Evolutionary conservation across 2,329 filamentous ascomycete species (phyloP).

Genomic region (Ceratocystis albifundus): DNA sequence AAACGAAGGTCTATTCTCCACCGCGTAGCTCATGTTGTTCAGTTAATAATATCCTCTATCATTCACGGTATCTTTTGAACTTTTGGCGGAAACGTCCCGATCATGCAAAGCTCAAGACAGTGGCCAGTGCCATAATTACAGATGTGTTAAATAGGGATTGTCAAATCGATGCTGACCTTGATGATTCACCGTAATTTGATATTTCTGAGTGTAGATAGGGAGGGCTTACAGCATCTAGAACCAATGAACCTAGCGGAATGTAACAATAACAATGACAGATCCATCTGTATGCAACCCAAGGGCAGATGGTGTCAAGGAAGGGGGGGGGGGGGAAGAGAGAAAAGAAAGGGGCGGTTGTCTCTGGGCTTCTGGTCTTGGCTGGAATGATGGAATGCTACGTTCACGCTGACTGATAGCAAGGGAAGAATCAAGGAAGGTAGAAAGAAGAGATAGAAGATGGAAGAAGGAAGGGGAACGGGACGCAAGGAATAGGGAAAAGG

Average conservation of each 20-base stretch:
- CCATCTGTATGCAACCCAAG: not conserved
- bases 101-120: too few species aligned
- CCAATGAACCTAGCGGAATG: not conserved
- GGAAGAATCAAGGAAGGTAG: not conserved
- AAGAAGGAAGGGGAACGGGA: not conserved
- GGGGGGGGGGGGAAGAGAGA: not conserved
- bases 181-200: not conserved
- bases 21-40: too few species aligned
- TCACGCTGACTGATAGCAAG: not conserved
- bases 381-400: slow-evolving; percentile 7
- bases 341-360: not conserved
- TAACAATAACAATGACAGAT: not conserved
- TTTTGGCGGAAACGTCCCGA: too few species aligned
- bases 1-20: too few species aligned
- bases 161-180: not conserved
- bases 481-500: not conserved
- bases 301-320: not conserved
- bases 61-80: too few species aligned
- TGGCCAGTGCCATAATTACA: not conserved
- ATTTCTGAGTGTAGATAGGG: too few species aligned
- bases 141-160: not conserved
- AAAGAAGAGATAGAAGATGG: not conserved
- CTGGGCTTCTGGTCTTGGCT: not conserved
- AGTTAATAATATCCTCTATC: too few species aligned
- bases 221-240: too few species aligned